Base-by-base conservation (phyloP, 768 basidiomycete genomes). In the Phaeolepiota aurea region DNA sequence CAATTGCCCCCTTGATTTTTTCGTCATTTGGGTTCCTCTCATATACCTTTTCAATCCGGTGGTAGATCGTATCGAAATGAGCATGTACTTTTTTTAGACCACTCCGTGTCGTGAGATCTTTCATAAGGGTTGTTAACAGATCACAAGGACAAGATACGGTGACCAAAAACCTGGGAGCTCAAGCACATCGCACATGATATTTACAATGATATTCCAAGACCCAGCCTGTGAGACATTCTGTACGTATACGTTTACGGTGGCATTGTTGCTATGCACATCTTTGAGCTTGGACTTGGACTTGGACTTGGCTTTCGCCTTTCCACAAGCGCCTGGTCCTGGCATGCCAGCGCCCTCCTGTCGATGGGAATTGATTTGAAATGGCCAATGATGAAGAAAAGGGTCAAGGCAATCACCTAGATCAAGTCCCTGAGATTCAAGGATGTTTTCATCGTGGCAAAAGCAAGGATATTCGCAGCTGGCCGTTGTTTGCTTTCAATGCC, bases 11-110 rank as follows among this genome's bases (percentile, higher is more conserved):
- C 36, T 60, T 56, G 13, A 82, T 58, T 42, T 66, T 68, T 23
- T 72, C 65, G 52, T 74, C 72, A 0, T 57, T 56, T 1, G 43
- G 28, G 45, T 73, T 62, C 11, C 55, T 59, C 1, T 64, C 52
- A 47, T 74, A 82, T 1, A 68, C 60, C n/a, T 59, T 58, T 34
- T 79, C 71, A 18, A 82, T 64, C 19, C 63, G 64, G 12, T 55
- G 50, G 44, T 72, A 76, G 23, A 80, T 66, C 2, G 57, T 58
- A 32, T 70, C 68, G 48, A 84, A 82, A 48, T 74, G 69, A 21
- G 62, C 57, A 51, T 82, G 77, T 3, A 81, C 64, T 49, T 74
- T 78, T 55, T 79, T 83, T 45, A 84, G 57, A 10, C 79, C 80
- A 50, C 66, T 72, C 20, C 77, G 63, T 11, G 61, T 72, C 4